Conservation (phyloP, 2,329 filamentous ascomycete species). For the Fusarium chuoi region DNA sequence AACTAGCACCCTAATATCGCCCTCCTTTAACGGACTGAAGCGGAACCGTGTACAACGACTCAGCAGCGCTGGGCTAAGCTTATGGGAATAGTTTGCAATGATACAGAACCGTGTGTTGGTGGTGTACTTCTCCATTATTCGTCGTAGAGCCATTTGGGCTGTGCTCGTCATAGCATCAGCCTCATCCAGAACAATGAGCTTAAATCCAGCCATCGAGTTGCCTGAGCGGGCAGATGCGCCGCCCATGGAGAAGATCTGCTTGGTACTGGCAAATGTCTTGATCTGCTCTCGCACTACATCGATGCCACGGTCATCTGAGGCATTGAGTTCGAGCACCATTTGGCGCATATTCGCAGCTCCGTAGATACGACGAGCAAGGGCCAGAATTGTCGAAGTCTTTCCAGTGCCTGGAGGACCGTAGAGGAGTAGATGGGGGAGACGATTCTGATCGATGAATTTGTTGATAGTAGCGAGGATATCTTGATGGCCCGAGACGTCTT, state of each 20-base stretch:
- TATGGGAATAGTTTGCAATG: slow-evolving; percentile 99
- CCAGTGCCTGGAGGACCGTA: slow-evolving; percentile 97
- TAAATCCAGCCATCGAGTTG: slow-evolving; percentile 77
- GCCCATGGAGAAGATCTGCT: slow-evolving; percentile 89
- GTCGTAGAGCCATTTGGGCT: slow-evolving; percentile 93
- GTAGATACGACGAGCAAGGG: slow-evolving; percentile 92
- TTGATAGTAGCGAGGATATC: slow-evolving; percentile 98
- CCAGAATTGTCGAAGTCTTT: slow-evolving; percentile 96
- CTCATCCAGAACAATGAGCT: slow-evolving; percentile 97
- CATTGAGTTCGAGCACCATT: slow-evolving; percentile 98
- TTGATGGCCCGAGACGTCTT: slow-evolving; percentile 95
- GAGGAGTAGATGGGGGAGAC: slow-evolving; percentile 92
- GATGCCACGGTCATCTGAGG: slow-evolving; percentile 96
- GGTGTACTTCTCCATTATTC: slow-evolving; percentile 99
- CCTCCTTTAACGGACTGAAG: slow-evolving; percentile 92
- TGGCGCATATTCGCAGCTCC: slow-evolving; percentile 92
- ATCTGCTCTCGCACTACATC: slow-evolving; percentile 99
- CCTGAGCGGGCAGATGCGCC: slow-evolving; percentile 59
- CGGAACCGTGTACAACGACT: slow-evolving; percentile 95
- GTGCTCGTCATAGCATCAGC: slow-evolving; percentile 99
- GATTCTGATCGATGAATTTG: slow-evolving; percentile 94
- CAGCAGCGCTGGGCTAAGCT: slow-evolving; percentile 90
- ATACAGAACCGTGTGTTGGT: slow-evolving; percentile 98
- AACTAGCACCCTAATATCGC: slow-evolving; percentile 84
- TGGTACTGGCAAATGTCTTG: slow-evolving; percentile 98